Conservation (phyloP, 352 stramenopile species). For the Globisporangium uncinulatum region DNA sequence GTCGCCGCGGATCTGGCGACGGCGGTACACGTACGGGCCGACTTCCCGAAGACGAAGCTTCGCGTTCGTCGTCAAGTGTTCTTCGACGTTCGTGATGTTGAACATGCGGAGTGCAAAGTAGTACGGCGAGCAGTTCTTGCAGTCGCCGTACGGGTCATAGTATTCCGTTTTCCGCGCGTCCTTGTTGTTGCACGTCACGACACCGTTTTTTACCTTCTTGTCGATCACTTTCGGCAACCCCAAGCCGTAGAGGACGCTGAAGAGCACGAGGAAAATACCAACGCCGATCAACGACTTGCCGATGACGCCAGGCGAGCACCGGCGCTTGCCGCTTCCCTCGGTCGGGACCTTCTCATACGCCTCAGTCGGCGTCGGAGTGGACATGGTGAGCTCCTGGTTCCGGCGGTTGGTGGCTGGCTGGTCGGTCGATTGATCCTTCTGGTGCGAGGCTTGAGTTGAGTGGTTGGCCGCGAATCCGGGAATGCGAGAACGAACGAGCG, state of each 20-base stretch:
- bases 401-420: background rate
- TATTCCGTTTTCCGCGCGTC: slow-evolving; percentile 29
- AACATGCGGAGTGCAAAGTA: slow-evolving; percentile 42
- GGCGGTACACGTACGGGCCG: slow-evolving; percentile 31
- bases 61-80: slow-evolving; percentile 22
- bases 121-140: slow-evolving; percentile 48
- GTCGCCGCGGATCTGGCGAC: slow-evolving; percentile 24
- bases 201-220: slow-evolving; percentile 30
- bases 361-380: slow-evolving; percentile 9
- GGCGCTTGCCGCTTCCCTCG: slow-evolving; percentile 2
- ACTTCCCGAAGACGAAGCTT: slow-evolving; percentile 24
- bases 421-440: background rate
- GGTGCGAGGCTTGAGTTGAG: slow-evolving; percentile 1
- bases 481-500: slow-evolving; percentile 1
- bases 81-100: slow-evolving; percentile 28
- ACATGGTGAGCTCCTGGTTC: background rate
- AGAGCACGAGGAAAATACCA: slow-evolving; percentile 24
- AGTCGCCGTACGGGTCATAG: slow-evolving; percentile 48
- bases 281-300: slow-evolving; percentile 28
- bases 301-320: slow-evolving; percentile 25
- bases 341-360: slow-evolving; percentile 14
- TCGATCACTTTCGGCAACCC: slow-evolving; percentile 30
- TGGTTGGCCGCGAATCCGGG: background rate
- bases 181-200: slow-evolving; percentile 31
- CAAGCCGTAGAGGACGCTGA: slow-evolving; percentile 37